Base-by-base conservation (phyloP, 352 stramenopile genomes). In the Peronosclerospora sorghi region DNA sequence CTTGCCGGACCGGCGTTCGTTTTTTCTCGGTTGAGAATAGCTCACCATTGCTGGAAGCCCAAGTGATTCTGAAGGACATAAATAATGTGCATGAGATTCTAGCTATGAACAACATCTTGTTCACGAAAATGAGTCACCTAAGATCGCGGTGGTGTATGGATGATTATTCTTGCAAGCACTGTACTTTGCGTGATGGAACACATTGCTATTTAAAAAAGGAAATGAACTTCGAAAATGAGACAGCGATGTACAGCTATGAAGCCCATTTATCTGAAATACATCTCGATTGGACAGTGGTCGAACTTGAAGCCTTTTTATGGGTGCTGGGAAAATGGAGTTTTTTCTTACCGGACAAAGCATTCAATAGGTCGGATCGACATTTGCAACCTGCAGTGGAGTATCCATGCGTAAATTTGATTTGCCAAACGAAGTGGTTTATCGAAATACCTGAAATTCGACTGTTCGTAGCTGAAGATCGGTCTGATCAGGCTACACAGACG, bases 261-360 rank as follows among this genome's bases (percentile, higher is more conserved):
- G 37, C 74, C 35, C 51, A 41, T 23, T 34, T 90, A 15, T 66
- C 77, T 13, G 36, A 44, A 14, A 54, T 87, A 48, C 56, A 32
- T 2, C 36, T 86, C 20, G 56, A 86, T 34, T 65, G 74, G 47
- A 62, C 51, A 26, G 28, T 84, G 9, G 23, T 62, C 18, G 73
- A 90, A 41, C 48, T 90, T 30, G 78, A 90, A 52, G 54, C 60
- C 32, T 15, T 90, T 12, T 54, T 59, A 8, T 90, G 78, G 78
- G 32, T 76, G 8, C 32, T 83, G 36, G 78, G 78, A 6, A 90
- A 90, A 35, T 90, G 78, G 78, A 68, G 61, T 1, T 90, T 82
- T 29, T 86, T 88, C 44, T 34, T 86, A 17, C 75, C 73, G 3
- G 56, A 81, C 12, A 62, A 53, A 2, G 7, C 52, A 15, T 32